These are phyloP conservation scores for Boletus patriciae DNA, from an alignment of 768 basidiomycete genomes.

Conservation along the genomic window DNA sequence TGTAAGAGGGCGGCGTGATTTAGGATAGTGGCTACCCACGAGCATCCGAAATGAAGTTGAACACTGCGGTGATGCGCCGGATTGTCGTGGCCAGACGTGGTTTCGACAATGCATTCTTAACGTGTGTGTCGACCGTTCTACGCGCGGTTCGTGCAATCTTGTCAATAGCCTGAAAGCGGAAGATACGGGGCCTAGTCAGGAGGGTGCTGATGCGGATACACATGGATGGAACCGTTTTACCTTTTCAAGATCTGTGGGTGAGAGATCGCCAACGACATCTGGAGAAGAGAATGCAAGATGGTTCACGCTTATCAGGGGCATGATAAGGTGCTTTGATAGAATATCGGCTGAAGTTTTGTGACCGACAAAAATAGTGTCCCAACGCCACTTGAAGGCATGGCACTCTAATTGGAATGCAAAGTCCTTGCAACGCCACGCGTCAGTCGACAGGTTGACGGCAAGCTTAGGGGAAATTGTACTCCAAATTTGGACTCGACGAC, in stretches of 20 bases:
- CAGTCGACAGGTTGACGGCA: constrained; percentile 9
- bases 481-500: constrained; percentile 59
- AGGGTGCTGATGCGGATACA: neutral
- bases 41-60: constrained; percentile 63
- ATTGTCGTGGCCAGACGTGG: constrained; percentile 67
- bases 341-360: constrained; percentile 66
- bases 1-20: constrained; percentile 8
- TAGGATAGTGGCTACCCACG: constrained; percentile 47
- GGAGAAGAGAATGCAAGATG: constrained; percentile 66
- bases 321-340: constrained; percentile 74
- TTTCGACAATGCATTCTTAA: constrained; percentile 68
- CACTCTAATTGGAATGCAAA: constrained; percentile 60
- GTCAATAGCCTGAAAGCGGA: constrained; percentile 55
- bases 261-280: constrained; percentile 54
- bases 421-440: constrained; percentile 48
- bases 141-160: constrained; percentile 69
- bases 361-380: constrained; percentile 70
- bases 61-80: constrained; percentile 68
- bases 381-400: constrained; percentile 70
- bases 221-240: constrained; percentile 34
- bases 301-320: constrained; percentile 70
- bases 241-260: constrained; percentile 65
- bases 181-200: constrained; percentile 7
- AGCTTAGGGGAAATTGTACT: constrained; percentile 36
- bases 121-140: constrained; percentile 65